Evolutionary conservation across 1,284 basidiomycete genomes (phyloP).

Genomic region (Inonotus obliquus): DNA sequence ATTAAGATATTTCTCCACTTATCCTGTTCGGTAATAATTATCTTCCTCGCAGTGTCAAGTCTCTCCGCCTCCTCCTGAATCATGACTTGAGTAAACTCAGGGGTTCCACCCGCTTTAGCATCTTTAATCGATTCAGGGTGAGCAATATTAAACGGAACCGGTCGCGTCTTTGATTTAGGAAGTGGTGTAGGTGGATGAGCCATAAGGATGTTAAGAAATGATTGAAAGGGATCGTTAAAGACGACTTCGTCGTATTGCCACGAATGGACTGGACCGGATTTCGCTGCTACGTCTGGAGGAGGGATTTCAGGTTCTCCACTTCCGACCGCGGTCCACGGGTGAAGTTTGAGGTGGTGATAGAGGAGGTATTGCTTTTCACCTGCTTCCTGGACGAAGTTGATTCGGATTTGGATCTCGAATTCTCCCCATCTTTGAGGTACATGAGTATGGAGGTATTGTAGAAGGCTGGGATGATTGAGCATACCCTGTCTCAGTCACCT

Average conservation of each 20-base stretch:
- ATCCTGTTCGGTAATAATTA: conserved; percentile 62
- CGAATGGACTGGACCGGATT: conserved; percentile 80
- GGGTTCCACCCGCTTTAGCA: conserved; percentile 51
- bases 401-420: conserved; percentile 93
- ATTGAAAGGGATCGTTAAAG: conserved; percentile 90
- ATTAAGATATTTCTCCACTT: conserved; percentile 54
- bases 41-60: conserved; percentile 72
- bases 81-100: conserved; percentile 82
- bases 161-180: conserved; percentile 57
- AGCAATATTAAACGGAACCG: conserved; percentile 67
- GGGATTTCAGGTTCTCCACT: conserved; percentile 58
- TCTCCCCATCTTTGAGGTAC: conserved; percentile 85
- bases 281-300: conserved; percentile 56
- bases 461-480: conserved; percentile 17
- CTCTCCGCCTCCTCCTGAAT: conserved; percentile 81
- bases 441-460: neutral
- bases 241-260: conserved; percentile 99
- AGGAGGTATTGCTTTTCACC: conserved; percentile 87
- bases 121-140: conserved; percentile 60
- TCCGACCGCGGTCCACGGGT: conserved; percentile 74
- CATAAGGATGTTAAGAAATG: conserved; percentile 82
- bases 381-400: conserved; percentile 90
- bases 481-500: conserved; percentile 91
- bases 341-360: conserved; percentile 93
- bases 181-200: conserved; percentile 82